Percentiles rank a stretch among this genome's conserved stretches.
These are phyloP conservation scores for Lactarius deliciosus DNA, from an alignment of 768 basidiomycete species.

Conservation along the genomic window DNA sequence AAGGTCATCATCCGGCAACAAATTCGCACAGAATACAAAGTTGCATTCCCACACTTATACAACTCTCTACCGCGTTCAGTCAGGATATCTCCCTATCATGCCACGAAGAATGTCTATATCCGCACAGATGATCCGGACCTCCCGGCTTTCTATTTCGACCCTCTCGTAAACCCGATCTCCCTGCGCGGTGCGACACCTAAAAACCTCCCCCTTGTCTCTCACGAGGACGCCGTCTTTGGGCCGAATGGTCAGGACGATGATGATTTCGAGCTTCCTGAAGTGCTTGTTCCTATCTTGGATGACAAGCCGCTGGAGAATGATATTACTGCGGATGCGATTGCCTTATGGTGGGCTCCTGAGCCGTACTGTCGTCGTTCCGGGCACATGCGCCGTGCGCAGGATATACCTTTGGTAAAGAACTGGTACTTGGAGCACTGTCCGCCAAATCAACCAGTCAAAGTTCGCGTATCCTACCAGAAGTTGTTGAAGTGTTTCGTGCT, in stretches of 20 bases:
- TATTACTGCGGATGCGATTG: constrained; percentile 93
- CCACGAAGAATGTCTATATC: constrained; percentile 97
- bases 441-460: constrained; percentile 93
- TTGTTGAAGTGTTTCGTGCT: constrained; percentile 93
- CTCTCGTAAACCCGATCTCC: constrained; percentile 96
- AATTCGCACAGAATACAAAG: constrained; percentile 98
- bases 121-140: constrained; percentile 99
- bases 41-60: constrained; percentile 98
- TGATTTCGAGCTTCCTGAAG: constrained; percentile 81
- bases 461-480: constrained; percentile 99
- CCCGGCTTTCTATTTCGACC: constrained; percentile 98
- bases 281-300: constrained; percentile 75
- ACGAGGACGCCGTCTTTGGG: constrained; percentile 93
- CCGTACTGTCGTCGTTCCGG: constrained; percentile 94
- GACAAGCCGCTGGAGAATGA: constrained; percentile 83
- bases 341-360: constrained; percentile 97
- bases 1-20: constrained; percentile 99
- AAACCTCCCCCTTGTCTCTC: constrained; percentile 76
- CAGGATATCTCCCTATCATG: constrained; percentile 87
- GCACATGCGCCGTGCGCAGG: constrained; percentile 90
- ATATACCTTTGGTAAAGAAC: constrained; percentile 93
- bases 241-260: constrained; percentile 83
- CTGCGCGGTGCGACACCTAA: constrained; percentile 83
- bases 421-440: constrained; percentile 99
- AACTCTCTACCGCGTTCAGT: constrained; percentile 97